Conservation (phyloP, 306 rosid species). For the Fagus sylvatica region DNA sequence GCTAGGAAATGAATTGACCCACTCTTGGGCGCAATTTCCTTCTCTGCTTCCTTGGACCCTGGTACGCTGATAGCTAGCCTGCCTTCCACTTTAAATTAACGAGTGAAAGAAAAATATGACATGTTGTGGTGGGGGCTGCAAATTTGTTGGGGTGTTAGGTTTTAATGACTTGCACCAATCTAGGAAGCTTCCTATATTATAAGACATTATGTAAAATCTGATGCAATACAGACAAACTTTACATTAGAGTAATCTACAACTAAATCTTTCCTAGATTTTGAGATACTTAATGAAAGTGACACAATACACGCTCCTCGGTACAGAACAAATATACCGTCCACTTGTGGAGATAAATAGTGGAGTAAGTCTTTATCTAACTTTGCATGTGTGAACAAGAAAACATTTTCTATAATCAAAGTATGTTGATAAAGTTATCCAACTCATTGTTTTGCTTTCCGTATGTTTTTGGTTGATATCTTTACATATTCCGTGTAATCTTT, state of each 20-base stretch:
- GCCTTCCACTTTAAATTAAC: too few relatives aligned
- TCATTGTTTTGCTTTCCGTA: slow-evolving; percentile 17
- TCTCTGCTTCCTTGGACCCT: too few relatives aligned
- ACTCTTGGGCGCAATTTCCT: too few relatives aligned
- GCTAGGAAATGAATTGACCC: too few relatives aligned
- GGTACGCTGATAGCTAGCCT: too few relatives aligned
- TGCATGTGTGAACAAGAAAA: slow-evolving; percentile 32
- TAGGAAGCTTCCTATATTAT: neutral
- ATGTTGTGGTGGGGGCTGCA: neutral
- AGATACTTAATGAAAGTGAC: slow-evolving; percentile 53
- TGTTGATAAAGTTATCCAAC: slow-evolving; percentile 35
- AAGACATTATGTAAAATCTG: slow-evolving; percentile 22
- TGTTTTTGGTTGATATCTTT: neutral
- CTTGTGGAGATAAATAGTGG: slow-evolving; percentile 23
- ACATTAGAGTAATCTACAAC: slow-evolving; percentile 4
- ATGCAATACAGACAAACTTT: neutral
- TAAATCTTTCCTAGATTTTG: slow-evolving; percentile 67
- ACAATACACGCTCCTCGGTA: slow-evolving; percentile 33
- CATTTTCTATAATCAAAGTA: slow-evolving; percentile 3
- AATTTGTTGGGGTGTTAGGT: neutral
- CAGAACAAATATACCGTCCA: slow-evolving; percentile 47
- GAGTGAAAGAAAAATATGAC: neutral
- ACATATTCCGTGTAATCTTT: slow-evolving; percentile 8
- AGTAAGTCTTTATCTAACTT: slow-evolving; percentile 20
- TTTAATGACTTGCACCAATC: neutral